Base-by-base conservation (phyloP, 2,329 filamentous ascomycete species). In the Lasiodiplodia gonubiensis region DNA sequence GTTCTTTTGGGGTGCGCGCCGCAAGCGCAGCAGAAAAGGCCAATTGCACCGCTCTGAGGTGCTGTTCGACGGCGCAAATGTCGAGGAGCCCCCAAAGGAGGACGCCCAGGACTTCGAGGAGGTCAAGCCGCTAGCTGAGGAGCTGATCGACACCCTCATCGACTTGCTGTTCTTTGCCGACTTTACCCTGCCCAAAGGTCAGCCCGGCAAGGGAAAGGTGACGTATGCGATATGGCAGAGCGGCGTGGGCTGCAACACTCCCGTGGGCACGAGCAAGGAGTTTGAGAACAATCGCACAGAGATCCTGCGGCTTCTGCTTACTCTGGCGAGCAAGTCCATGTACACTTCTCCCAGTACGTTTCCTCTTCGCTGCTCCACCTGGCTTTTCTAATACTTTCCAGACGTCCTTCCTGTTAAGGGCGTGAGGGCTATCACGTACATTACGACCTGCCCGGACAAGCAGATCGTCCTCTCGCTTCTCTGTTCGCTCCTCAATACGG, bases 151-250 rank as follows among this genome's bases (percentile, higher is more conserved):
- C 75, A 93, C 93, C 0, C 83, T 98, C 64, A 82, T 95, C 68
- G 94, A 97, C 75, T 82, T 98, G 64, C 85, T 98, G 51, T 99
- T 99, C 86, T 97, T 92, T 77, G 90, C 91, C 10, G 92, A 93
- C 66, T 91, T 99, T 74, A 97, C 94, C 0, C 86, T 97, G 18
- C 92, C 94, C 11, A 87, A 85, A 68, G 86, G 91, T 51, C 85
- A 88, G 16, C 85, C 89, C 67, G 88, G 88, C 65, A 93, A 91
- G 75, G 86, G 87, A 70, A 96, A 95, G 77, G 91, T 97, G 67
- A 91, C 90, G 8, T 97, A 95, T 80, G 91, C 93, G 65, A 98
- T 99, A 76, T 99, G 95, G 95, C 93, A 97, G 81, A 98, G 92
- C 75, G 95, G 95, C 57, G 94, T 99, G 35, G 95, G 95, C 16